Conservation (phyloP, 805 yeast genomes). For the Gaillardinia entomophila region DNA sequence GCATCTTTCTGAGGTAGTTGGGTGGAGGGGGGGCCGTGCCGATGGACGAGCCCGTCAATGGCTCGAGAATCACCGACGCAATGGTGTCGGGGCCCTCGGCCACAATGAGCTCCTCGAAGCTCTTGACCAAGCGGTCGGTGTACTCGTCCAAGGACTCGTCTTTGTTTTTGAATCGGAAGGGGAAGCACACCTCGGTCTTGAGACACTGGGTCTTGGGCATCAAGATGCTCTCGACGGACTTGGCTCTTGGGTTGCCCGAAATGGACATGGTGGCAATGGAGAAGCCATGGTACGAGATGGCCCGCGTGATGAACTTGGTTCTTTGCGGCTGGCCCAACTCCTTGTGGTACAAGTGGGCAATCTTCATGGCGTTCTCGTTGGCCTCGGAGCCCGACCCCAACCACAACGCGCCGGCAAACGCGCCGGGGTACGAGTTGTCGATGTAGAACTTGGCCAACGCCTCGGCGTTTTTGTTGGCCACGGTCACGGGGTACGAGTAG, state of each 20-base stretch:
- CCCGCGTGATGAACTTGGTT: conserved; percentile 18
- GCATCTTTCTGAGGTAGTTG: conserved; percentile 32
- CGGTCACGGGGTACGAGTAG: conserved; percentile 18
- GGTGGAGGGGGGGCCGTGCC: conserved; percentile 24
- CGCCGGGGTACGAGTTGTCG: conserved; percentile 38
- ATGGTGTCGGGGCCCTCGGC: conserved; percentile 23
- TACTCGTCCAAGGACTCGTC: conserved; percentile 17
- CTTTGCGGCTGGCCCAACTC: conserved; percentile 19
- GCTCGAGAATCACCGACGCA: conserved; percentile 20
- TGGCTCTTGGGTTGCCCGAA: conserved; percentile 12
- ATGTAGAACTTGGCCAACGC: conserved; percentile 19
- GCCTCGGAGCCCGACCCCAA: conserved; percentile 28
- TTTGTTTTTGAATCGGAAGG: conserved; percentile 23
- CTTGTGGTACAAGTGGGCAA: conserved; percentile 18
- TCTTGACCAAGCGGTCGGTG: conserved; percentile 13
- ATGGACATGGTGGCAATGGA: conserved; percentile 21
- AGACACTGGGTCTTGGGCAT: conserved; percentile 11
- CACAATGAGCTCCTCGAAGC: conserved; percentile 17
- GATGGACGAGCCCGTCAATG: conserved; percentile 22
- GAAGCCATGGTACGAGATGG: conserved; percentile 23
- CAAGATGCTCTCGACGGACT: conserved; percentile 16
- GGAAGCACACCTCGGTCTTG: conserved; percentile 17
- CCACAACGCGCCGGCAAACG: conserved; percentile 38
- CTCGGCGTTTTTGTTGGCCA: conserved; percentile 19
- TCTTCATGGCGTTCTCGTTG: conserved; percentile 22